Evolutionary conservation across 2,329 filamentous ascomycete genomes (phyloP).

Genomic region (Cercospora citrullina): DNA sequence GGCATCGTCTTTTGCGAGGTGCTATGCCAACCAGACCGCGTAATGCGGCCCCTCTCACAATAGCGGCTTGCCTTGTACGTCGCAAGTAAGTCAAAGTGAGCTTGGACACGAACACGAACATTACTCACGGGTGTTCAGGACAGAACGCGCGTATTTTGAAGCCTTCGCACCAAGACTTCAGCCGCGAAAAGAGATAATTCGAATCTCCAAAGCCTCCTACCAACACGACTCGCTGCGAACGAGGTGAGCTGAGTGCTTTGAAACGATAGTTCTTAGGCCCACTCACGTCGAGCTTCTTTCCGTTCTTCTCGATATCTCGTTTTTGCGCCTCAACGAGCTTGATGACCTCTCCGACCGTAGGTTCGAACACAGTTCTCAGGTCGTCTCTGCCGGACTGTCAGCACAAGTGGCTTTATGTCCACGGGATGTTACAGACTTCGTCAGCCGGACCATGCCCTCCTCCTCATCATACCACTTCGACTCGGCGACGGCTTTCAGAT

Average conservation of each 20-base stretch:
- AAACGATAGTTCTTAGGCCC: background rate
- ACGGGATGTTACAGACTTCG: background rate
- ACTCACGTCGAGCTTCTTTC: constrained; percentile 6
- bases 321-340: constrained; percentile 12
- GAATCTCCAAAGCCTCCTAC: constrained; percentile 25
- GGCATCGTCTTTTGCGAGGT: constrained; percentile 16
- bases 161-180: constrained; percentile 18
- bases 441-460: constrained; percentile 16
- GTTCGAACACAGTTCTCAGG: constrained; percentile 13
- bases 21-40: constrained; percentile 22
- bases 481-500: constrained; percentile 6
- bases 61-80: constrained; percentile 20
- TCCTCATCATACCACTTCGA: constrained; percentile 15
- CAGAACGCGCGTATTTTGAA: constrained; percentile 12
- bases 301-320: background rate
- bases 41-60: constrained; percentile 22
- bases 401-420: background rate
- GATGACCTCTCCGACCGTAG: constrained; percentile 13
- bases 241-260: background rate
- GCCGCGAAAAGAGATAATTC: constrained; percentile 9
- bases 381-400: constrained; percentile 10
- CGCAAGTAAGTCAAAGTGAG: background rate
- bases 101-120: background rate
- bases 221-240: constrained; percentile 15
- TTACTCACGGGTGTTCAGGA: constrained; percentile 16